phyloP scores from a whole-genome alignment of 495 filamentous ascomycete species.

The Emericellopsis terricola region DNA sequence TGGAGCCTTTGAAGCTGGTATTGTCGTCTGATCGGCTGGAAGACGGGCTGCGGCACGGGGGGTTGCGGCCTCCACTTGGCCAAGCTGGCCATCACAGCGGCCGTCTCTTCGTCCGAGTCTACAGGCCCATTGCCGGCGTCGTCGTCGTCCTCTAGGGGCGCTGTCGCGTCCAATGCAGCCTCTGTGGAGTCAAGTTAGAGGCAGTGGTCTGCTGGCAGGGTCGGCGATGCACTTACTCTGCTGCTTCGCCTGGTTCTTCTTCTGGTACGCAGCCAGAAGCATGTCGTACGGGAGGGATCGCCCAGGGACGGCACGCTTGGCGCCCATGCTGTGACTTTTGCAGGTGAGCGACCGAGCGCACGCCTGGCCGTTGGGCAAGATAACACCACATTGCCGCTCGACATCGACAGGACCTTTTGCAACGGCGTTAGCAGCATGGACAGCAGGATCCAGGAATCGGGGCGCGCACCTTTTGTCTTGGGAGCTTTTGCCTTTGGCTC shows the following conservation, averaged over 20 bases:
- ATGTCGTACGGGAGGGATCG: conserved; percentile 88
- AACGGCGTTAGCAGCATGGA: no score
- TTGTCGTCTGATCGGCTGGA: conserved; percentile 47
- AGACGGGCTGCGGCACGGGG: conserved; percentile 41
- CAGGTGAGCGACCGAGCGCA: conserved; percentile 88
- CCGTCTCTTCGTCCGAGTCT: conserved; percentile 86
- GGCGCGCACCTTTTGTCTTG: conserved; percentile 61
- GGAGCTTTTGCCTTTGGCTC: conserved; percentile 77
- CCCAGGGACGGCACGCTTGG: conserved; percentile 80
- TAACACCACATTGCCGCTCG: conserved; percentile 90
- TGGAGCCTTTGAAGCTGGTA: conserved; percentile 76
- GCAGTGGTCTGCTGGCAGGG: conserved; percentile 8
- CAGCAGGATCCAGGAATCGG: no score
- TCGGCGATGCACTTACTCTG: conserved; percentile 45
- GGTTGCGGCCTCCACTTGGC: conserved; percentile 57
- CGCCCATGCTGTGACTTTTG: conserved; percentile 93
- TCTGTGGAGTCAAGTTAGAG: conserved; percentile 28
- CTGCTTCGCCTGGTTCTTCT: conserved; percentile 96
- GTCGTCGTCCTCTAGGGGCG: conserved; percentile 76
- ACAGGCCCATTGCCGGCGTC: conserved; percentile 53
- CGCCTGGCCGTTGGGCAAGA: conserved; percentile 60
- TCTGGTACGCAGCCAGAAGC: conserved; percentile 85
- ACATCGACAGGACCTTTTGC: conserved; percentile 71
- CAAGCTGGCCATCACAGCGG: conserved; percentile 72
- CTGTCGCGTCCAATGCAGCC: conserved; percentile 84